Base-by-base conservation (phyloP, 2,329 filamentous ascomycete genomes). In the Coniochaeta sp. region DNA sequence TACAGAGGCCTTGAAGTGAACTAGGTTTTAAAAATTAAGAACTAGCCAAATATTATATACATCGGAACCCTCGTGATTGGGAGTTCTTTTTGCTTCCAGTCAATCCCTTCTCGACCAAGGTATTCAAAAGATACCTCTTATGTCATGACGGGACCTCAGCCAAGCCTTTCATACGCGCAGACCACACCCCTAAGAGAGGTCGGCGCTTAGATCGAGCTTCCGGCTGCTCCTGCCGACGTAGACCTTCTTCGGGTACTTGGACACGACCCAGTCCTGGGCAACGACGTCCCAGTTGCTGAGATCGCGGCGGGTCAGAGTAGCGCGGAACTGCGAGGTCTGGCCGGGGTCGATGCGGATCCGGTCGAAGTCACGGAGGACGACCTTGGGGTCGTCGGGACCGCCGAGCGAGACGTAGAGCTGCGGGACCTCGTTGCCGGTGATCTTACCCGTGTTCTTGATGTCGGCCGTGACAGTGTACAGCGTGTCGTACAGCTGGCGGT, bases 331-430 rank as follows among this genome's bases (percentile, higher is more conserved):
- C 3, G 77, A 79, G 58, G 81, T 85, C 72, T 85, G 72, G n/a
- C 90, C 91, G 0, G 90, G 82, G 4, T 82, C 78, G 64, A 97
- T 86, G 57, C 79, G 81, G 61, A 96, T 73, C 55, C 91, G 85
- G 61, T 96, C 90, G 68, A 97, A 98, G 52, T 88, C 88, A 63
- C 93, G 87, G 16, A 98, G 85, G 2, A 86, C 79, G 28, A 81
- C 76, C 3, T 78, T 74, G 3, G 86, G 83, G 69, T 97, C 89
- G 40, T 87, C 81, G 0, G 88, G 82, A 0, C 91, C 92, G 57
- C 93, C 93, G 2, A 96, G 89, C 33, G 82, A 86, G 59, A 98
- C 70, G 73, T 98, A 93, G 16, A 92, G 75, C 78, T 95, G 90
- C 0, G 87, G 81, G 1, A 95, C 81, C 69, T 91, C 89, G 44